These are phyloP conservation scores for Hura crepitans DNA, from an alignment of 441 rosid species.

Conservation along the genomic window DNA sequence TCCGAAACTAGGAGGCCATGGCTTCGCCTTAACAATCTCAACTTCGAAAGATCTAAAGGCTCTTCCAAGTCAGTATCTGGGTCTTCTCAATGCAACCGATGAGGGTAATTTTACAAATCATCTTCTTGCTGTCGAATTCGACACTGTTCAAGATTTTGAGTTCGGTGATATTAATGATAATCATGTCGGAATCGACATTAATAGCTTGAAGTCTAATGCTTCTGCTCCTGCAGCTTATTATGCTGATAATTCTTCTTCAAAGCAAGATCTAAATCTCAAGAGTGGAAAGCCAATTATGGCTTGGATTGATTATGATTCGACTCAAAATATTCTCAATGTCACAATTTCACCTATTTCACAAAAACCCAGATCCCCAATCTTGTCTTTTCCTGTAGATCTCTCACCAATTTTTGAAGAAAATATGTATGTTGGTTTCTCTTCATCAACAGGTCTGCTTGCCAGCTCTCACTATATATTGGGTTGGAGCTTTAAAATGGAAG, in stretches of 20 bases:
- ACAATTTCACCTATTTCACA: slow-evolving; percentile 54
- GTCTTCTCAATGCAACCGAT: slow-evolving; percentile 57
- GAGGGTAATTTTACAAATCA: slow-evolving; percentile 50
- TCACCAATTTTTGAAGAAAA: slow-evolving; percentile 39
- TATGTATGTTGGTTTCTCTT: slow-evolving; percentile 76
- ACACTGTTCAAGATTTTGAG: slow-evolving; percentile 66
- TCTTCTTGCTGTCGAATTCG: slow-evolving; percentile 69
- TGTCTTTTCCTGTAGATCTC: slow-evolving; percentile 51
- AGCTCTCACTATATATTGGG: slow-evolving; percentile 65
- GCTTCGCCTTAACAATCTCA: slow-evolving; percentile 67
- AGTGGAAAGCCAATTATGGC: slow-evolving; percentile 50
- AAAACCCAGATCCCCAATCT: slow-evolving; percentile 45
- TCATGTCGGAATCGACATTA: slow-evolving; percentile 75
- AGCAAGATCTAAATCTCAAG: slow-evolving; percentile 50
- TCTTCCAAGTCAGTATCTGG: slow-evolving; percentile 68
- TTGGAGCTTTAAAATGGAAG: slow-evolving; percentile 63
- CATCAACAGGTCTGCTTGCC: slow-evolving; percentile 77
- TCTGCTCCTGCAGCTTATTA: slow-evolving; percentile 44
- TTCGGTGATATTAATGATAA: slow-evolving; percentile 62
- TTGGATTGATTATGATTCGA: slow-evolving; percentile 73
- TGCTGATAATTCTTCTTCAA: slow-evolving; percentile 18
- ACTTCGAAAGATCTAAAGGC: slow-evolving; percentile 35
- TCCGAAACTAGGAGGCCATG: slow-evolving; percentile 67
- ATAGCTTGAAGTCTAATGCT: slow-evolving; percentile 48
- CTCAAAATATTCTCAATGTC: slow-evolving; percentile 35